Evolutionary conservation across 495 filamentous ascomycete genomes (phyloP), one percentile per base, ranked within the genome.

Genomic region (Eremomyces bilateralis): DNA sequence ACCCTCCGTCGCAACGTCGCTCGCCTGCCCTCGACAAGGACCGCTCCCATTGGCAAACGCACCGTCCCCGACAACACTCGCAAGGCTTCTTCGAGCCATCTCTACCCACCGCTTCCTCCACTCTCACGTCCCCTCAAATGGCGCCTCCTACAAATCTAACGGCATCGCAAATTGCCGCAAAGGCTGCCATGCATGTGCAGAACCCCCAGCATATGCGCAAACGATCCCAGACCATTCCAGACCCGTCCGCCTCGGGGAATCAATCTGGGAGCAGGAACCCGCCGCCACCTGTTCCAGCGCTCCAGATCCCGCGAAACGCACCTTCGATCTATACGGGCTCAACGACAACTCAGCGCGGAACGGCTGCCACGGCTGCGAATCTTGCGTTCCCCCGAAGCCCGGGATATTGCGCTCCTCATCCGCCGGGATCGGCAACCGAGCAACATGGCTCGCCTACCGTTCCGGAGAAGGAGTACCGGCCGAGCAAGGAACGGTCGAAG

Each of bases 71-170:
- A 39, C 69, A 76, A 48, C 73, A 83, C 44, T 84, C 74, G 15
- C 80, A 84, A 44, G 84, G 84, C 37, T 73, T 81, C 56, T 94
- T 92, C 46, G 83, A 94, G 53, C 78, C 84, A 3, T 73, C 72
- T 20, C 57, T 92, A 21, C 79, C 81, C 1, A 79, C 80, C 49
- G 68, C 67, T 46, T 20, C 33, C 8, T 22, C 24, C 13, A 13
- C 24, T 8, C 24, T 27, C 13, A 13, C 36, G 13, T 35, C 2
- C 36, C 34, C 34, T 27, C 24, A 27, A 6, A 27, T 10, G 24
- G 15, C 36, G 35, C 33, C 21, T 43, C 34, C 29, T 45, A 46
- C 13, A 48, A 54, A 48, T 31, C 56, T 80, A 29, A 71, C 73
- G 2, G 79, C 83, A 4, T 85, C 80, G 40, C 84, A 94, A 57